phyloP scores from a whole-genome alignment of 352 stramenopile genomes.

The Phytophthora tubulina region DNA sequence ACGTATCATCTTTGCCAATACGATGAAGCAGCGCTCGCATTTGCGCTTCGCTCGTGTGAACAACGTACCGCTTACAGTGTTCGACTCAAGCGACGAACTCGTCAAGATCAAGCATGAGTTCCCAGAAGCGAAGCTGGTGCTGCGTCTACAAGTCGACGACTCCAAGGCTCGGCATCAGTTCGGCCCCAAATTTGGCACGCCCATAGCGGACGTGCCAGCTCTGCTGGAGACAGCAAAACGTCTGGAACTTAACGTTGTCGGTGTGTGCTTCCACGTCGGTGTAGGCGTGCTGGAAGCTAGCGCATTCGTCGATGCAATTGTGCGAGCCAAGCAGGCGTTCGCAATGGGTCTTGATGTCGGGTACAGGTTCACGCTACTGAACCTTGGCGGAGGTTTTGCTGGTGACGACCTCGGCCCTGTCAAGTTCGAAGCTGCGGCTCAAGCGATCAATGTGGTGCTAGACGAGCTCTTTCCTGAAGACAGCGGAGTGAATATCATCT shows the following conservation, averaged over 20 bases:
- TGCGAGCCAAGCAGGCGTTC: constrained; percentile 71
- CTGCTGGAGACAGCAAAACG: constrained; percentile 72
- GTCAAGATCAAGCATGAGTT: constrained; percentile 61
- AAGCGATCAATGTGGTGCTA: constrained; percentile 52
- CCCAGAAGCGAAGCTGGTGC: constrained; percentile 60
- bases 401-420: constrained; percentile 54
- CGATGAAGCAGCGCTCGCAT: constrained; percentile 85
- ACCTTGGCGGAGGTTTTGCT: constrained; percentile 92
- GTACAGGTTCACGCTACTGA: constrained; percentile 77
- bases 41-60: constrained; percentile 68
- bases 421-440: constrained; percentile 53
- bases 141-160: constrained; percentile 90
- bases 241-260: constrained; percentile 74
- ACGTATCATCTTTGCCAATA: constrained; percentile 92
- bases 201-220: constrained; percentile 57
- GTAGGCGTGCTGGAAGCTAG: constrained; percentile 78
- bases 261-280: constrained; percentile 92
- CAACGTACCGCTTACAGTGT: constrained; percentile 80
- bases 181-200: constrained; percentile 86
- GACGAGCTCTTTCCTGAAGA: constrained; percentile 55
- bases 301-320: constrained; percentile 83
- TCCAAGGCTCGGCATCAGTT: constrained; percentile 82
- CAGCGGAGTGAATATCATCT: constrained; percentile 80
- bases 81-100: constrained; percentile 90
- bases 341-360: constrained; percentile 63